Evolutionary conservation across 768 basidiomycete species (phyloP).

Genomic region (Botryobasidium botryosum): DNA sequence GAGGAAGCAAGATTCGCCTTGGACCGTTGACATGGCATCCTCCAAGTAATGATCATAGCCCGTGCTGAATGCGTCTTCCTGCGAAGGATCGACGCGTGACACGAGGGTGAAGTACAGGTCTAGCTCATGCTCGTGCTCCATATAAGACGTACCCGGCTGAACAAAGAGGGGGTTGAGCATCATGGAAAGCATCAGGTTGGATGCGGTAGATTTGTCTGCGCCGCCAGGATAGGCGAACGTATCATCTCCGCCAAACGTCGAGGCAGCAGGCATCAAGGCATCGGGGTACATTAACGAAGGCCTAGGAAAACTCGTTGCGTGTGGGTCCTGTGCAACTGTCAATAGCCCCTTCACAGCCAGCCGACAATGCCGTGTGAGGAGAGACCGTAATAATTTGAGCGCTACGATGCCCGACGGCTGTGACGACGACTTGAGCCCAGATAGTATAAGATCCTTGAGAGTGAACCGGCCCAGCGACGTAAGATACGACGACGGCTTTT

Average conservation of each 20-base stretch:
- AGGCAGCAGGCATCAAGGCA: conserved; percentile 5
- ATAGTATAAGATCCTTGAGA: conserved; percentile 70
- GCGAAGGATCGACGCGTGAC: conserved; percentile 57
- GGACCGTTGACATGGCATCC: conserved; percentile 54
- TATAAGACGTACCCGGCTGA: conserved; percentile 49
- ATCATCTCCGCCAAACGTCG: conserved; percentile 33
- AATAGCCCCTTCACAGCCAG: conserved; percentile 48
- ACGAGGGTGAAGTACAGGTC: conserved; percentile 61
- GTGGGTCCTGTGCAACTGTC: conserved; percentile 46
- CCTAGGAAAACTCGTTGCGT: conserved; percentile 59
- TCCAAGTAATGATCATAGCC: conserved; percentile 70
- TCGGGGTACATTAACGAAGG: conserved; percentile 15
- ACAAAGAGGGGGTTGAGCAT: conserved; percentile 17
- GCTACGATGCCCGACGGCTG: conserved; percentile 56
- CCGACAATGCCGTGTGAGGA: conserved; percentile 53
- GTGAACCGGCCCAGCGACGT: conserved; percentile 81
- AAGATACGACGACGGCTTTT: conserved; percentile 62
- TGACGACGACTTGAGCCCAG: conserved; percentile 55
- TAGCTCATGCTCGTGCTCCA: conserved; percentile 75
- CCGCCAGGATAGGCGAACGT: conserved; percentile 27
- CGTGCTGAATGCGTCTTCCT: conserved; percentile 64
- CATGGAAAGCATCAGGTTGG: conserved; percentile 22
- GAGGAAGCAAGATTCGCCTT: conserved; percentile 43
- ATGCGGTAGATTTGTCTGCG: conserved; percentile 4
- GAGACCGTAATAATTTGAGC: conserved; percentile 60